A percentile compares a stretch with the other conserved stretches of the same genome.
Evolutionary conservation across 1,284 basidiomycete genomes (phyloP).

Genomic region (Trametes pubescens): DNA sequence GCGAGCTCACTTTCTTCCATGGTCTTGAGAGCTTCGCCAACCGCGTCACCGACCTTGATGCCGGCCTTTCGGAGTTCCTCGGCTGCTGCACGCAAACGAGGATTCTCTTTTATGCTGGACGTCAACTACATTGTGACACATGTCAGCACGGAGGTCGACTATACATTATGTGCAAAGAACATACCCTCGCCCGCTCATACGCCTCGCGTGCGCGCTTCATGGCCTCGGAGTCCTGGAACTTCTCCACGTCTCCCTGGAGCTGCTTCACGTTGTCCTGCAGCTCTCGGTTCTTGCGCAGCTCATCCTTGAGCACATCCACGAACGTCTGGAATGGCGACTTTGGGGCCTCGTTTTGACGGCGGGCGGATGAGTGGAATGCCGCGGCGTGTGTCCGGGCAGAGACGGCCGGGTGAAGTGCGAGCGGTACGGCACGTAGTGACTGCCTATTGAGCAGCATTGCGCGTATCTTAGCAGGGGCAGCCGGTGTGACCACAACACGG

Average conservation of each 20-base stretch:
- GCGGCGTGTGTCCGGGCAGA: conserved; percentile 31
- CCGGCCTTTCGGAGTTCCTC: conserved; percentile 91
- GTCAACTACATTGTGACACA: conserved; percentile 66
- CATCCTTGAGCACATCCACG: conserved; percentile 92
- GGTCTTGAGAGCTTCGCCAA: conserved; percentile 86
- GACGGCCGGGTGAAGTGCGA: conserved; percentile 31
- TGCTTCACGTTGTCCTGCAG: conserved; percentile 97
- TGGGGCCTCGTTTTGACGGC: conserved; percentile 70
- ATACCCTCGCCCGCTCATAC: conserved; percentile 93
- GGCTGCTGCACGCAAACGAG: conserved; percentile 88
- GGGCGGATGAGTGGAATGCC: conserved; percentile 76
- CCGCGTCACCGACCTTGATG: conserved; percentile 93
- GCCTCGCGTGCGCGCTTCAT: conserved; percentile 91
- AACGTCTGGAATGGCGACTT: conserved; percentile 97
- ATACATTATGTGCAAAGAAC: conserved; percentile 40
- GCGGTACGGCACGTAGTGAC: conserved; percentile 28
- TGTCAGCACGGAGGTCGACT: not conserved
- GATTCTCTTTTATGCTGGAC: conserved; percentile 97
- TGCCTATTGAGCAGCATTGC: conserved; percentile 34
- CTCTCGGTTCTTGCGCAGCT: conserved; percentile 93
- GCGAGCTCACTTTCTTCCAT: conserved; percentile 96
- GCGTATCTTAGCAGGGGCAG: conserved; percentile 40
- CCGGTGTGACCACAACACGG: conserved; percentile 35
- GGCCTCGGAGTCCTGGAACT: conserved; percentile 96
- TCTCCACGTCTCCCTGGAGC: conserved; percentile 96